Conservation (phyloP, 1,284 basidiomycete species). For the Trametes sp. region DNA sequence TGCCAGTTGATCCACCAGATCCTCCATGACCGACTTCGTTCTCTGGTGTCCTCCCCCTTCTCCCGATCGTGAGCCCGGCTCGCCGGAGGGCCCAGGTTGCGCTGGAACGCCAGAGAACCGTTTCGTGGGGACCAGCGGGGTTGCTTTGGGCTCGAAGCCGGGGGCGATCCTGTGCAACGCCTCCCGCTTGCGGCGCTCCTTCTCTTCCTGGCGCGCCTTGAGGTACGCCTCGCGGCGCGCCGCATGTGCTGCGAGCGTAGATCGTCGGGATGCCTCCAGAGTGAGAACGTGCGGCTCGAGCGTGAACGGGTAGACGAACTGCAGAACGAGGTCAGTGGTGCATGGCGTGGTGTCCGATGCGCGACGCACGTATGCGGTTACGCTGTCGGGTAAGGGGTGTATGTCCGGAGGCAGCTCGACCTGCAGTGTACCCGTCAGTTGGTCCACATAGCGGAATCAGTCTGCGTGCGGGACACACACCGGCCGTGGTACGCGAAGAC, state of each 20-base stretch:
- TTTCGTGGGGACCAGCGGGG: slow-evolving; percentile 61
- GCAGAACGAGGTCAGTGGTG: slow-evolving; percentile 2
- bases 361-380: slow-evolving; percentile 81
- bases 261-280: slow-evolving; percentile 71
- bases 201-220: slow-evolving; percentile 75
- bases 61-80: neutral
- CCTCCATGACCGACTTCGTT: slow-evolving; percentile 77
- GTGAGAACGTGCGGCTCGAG: slow-evolving; percentile 86
- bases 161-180: slow-evolving; percentile 78
- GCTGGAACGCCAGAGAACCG: slow-evolving; percentile 30
- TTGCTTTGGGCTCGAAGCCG: slow-evolving; percentile 70
- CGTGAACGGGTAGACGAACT: slow-evolving; percentile 96
- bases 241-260: slow-evolving; percentile 69
- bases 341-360: neutral
- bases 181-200: slow-evolving; percentile 78
- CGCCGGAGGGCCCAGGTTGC: neutral
- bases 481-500: slow-evolving; percentile 83
- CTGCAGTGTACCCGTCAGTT: slow-evolving; percentile 47
- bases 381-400: slow-evolving; percentile 89
- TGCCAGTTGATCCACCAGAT: slow-evolving; percentile 80
- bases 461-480: slow-evolving; percentile 60
- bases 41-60: slow-evolving; percentile 26
- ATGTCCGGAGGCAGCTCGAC: slow-evolving; percentile 88
- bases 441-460: neutral
- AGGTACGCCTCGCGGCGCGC: slow-evolving; percentile 76